phyloP scores from a whole-genome alignment of 2,329 filamentous ascomycete genomes.

The Pseudogymnoascus sp. region DNA sequence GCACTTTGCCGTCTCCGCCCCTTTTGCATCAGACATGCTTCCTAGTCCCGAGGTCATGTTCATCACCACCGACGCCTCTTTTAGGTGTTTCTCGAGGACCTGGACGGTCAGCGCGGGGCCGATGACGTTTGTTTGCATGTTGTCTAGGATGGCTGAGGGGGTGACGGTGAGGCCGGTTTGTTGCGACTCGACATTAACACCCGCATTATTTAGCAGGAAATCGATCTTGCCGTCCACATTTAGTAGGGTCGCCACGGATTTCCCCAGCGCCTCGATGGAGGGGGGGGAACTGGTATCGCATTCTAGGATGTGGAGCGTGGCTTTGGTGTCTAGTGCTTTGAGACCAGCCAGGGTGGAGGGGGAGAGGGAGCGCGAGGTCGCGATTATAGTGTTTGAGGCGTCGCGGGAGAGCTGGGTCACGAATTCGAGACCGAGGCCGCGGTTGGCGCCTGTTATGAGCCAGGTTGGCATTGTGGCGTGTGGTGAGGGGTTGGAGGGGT shows the following conservation, averaged over 20 bases:
- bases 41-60: constrained; percentile 14
- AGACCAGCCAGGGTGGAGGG: constrained; percentile 25
- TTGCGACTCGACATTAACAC: constrained; percentile 31
- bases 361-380: constrained; percentile 30
- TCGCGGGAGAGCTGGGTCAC: constrained; percentile 23
- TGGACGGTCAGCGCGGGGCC: constrained; percentile 40
- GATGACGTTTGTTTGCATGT: constrained; percentile 39
- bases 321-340: constrained; percentile 20
- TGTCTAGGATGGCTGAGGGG: too few relatives aligned
- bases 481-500: neutral
- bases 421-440: constrained; percentile 20
- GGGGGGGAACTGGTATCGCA: constrained; percentile 33
- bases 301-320: constrained; percentile 32
- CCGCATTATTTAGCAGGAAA: constrained; percentile 35
- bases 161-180: too few relatives aligned
- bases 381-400: constrained; percentile 31
- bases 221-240: too few relatives aligned
- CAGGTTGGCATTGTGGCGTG: constrained; percentile 3
- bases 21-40: neutral
- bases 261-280: constrained; percentile 30
- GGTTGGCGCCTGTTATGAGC: constrained; percentile 21
- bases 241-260: constrained; percentile 26
- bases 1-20: neutral
- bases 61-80: constrained; percentile 15
- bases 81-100: constrained; percentile 22